Evolutionary conservation across 106 monocot species (phyloP).

Genomic region (Dioscorea zingiberensis): DNA sequence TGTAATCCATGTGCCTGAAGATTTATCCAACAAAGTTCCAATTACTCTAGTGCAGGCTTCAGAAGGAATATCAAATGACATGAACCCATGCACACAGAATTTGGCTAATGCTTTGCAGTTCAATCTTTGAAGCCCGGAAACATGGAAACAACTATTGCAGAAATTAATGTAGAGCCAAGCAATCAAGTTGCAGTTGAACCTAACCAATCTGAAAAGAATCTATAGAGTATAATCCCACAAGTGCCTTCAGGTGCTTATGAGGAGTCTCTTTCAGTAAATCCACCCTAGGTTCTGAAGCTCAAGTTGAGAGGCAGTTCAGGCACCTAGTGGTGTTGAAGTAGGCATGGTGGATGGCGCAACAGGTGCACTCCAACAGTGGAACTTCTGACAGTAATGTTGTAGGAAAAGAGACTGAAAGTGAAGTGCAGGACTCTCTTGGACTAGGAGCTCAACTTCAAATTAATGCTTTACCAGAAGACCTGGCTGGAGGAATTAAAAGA

Average conservation of each 20-base stretch:
- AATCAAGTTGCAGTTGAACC: neutral
- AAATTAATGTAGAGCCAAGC: neutral
- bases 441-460: neutral
- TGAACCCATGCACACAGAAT: neutral
- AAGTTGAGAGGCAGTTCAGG: neutral
- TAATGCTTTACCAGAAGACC: neutral
- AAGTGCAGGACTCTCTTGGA: neutral
- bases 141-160: neutral
- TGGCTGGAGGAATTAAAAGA: neutral
- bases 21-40: no score
- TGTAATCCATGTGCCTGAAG: no score
- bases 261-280: neutral
- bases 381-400: neutral
- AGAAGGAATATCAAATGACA: neutral
- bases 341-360: neutral
- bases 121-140: neutral
- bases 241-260: neutral
- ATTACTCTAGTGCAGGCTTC: neutral
- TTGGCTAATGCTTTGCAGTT: neutral
- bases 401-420: neutral
- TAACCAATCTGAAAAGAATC: neutral
- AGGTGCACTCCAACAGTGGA: neutral
- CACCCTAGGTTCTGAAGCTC: slow-evolving; percentile 2
- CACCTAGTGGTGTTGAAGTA: neutral
- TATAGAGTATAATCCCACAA: neutral